phyloP scores from a whole-genome alignment of 2,329 filamentous ascomycete species.

The Sclerotinia borealis region DNA sequence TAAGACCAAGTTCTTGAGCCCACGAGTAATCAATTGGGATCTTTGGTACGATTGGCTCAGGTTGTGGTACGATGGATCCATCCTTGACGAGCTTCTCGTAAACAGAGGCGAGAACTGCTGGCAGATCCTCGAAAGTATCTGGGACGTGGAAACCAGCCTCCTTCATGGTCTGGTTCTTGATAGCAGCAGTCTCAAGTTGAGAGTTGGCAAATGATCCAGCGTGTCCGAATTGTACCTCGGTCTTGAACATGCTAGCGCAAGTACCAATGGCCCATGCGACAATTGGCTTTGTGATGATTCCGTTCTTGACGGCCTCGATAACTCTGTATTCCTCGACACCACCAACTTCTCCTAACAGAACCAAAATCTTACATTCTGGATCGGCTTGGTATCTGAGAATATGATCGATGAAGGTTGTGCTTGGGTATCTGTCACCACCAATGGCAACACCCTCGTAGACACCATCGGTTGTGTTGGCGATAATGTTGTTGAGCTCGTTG shows the following conservation, averaged over 20 bases:
- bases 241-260: conserved; percentile 99
- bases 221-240: conserved; percentile 98
- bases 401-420: conserved; percentile 99
- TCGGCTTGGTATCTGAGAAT: conserved; percentile 94
- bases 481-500: conserved; percentile 99
- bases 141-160: conserved; percentile 93
- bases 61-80: conserved; percentile 76
- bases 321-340: conserved; percentile 99
- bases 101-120: conserved; percentile 65
- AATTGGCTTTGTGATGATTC: conserved; percentile 94
- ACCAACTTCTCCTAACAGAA: conserved; percentile 96
- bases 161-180: conserved; percentile 96
- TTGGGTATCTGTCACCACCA: conserved; percentile 97
- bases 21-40: conserved; percentile 99
- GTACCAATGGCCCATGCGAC: conserved; percentile 99
- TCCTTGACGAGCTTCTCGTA: conserved; percentile 84
- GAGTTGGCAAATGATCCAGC: conserved; percentile 99
- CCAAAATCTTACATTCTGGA: conserved; percentile 93
- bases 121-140: conserved; percentile 95
- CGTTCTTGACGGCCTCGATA: conserved; percentile 93
- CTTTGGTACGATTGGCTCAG: conserved; percentile 93
- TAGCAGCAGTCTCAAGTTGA: conserved; percentile 91
- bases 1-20: conserved; percentile 98
- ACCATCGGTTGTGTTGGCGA: conserved; percentile 92
- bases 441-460: conserved; percentile 99